Percentiles rank a stretch among this genome's conserved stretches.
These are phyloP conservation scores for Thyridium curvatum DNA, from an alignment of 2,329 filamentous ascomycete genomes.

Conservation along the genomic window DNA sequence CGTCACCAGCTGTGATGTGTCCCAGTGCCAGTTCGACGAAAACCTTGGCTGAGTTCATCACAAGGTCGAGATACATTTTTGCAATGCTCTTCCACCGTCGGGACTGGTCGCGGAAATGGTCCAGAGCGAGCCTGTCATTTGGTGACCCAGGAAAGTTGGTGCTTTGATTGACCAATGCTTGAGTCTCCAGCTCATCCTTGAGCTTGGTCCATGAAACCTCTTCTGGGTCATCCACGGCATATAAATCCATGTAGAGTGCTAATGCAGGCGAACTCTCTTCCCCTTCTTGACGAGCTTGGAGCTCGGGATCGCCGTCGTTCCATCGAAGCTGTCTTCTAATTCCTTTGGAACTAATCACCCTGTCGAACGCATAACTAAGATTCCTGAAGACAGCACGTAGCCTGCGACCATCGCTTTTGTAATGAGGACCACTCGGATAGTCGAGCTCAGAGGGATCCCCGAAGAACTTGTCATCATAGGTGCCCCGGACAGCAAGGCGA, in stretches of 20 bases:
- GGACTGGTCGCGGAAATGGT: slow-evolving; percentile 1
- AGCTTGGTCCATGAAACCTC: neutral
- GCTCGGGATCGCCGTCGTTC: neutral
- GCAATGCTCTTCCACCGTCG: neutral
- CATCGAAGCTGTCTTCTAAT: neutral
- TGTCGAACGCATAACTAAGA: slow-evolving; percentile 1
- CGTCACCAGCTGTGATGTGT: neutral
- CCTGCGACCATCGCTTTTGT: neutral
- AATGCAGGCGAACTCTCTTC: neutral
- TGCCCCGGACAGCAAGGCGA: neutral
- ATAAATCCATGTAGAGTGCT: neutral
- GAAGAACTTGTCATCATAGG: slow-evolving; percentile 1
- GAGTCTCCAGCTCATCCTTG: neutral
- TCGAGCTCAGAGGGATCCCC: neutral
- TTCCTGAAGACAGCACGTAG: slow-evolving; percentile 1
- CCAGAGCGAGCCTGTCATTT: neutral
- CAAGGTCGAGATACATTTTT: neutral
- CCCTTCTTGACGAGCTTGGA: neutral
- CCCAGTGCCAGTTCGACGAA: neutral
- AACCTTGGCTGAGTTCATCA: neutral
- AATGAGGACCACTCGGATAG: neutral
- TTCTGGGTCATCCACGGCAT: neutral
- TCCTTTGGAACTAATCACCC: neutral
- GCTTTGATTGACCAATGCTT: neutral
- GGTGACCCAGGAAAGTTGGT: neutral